These are phyloP conservation scores for Candida neerlandica DNA, from an alignment of 1,139 yeast genomes.

Conservation along the genomic window DNA sequence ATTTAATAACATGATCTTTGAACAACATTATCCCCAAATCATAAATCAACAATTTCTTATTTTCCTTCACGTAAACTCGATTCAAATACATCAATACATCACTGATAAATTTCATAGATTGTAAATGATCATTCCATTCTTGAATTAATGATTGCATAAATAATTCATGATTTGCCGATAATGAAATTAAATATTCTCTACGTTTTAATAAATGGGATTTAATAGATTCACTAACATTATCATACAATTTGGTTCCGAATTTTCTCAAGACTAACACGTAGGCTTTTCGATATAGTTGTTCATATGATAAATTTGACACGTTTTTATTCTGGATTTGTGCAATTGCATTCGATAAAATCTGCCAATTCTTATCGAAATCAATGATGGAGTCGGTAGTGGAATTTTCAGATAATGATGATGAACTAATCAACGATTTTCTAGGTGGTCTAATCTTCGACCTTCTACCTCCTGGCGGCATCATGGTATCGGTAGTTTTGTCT, in stretches of 20 bases:
- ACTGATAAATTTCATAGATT: constrained; percentile 77
- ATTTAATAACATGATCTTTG: constrained; percentile 44
- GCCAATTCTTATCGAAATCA: constrained; percentile 77
- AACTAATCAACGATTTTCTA: constrained; percentile 45
- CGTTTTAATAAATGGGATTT: constrained; percentile 47
- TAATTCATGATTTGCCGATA: constrained; percentile 26
- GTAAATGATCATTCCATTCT: constrained; percentile 77
- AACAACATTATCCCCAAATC: constrained; percentile 75
- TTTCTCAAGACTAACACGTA: constrained; percentile 79
- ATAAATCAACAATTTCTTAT: constrained; percentile 64
- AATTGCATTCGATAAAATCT: constrained; percentile 70
- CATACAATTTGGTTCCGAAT: constrained; percentile 70
- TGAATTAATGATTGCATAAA: constrained; percentile 50
- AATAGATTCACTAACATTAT: constrained; percentile 57
- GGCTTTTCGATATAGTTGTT: constrained; percentile 79
- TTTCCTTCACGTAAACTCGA: constrained; percentile 80
- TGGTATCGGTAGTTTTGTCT: too few relatives aligned
- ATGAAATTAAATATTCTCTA: constrained; percentile 26
- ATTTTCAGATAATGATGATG: constrained; percentile 18
- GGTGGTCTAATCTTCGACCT: constrained; percentile 78
- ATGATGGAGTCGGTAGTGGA: constrained; percentile 29
- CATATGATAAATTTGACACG: constrained; percentile 79
- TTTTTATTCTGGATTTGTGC: constrained; percentile 72
- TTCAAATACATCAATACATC: constrained; percentile 88
- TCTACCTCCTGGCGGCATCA: constrained; percentile 47